Evolutionary conservation across 1,284 basidiomycete species (phyloP).

Genomic region (Irpex rosettiformis): DNA sequence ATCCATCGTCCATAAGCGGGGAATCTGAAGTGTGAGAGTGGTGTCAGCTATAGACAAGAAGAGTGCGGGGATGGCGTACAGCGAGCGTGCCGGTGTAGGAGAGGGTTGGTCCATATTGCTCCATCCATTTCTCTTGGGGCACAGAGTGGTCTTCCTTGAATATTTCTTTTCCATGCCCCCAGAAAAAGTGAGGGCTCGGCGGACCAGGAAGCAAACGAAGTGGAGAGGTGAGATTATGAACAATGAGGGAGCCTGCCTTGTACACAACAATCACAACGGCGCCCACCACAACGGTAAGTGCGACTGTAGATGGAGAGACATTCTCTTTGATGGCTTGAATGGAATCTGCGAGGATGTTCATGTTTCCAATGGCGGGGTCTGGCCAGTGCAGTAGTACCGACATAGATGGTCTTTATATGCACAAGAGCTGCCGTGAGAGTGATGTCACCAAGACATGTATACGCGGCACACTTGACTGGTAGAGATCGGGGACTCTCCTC

Average conservation of each 20-base stretch:
- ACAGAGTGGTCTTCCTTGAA: constrained; percentile 35
- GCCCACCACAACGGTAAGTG: neutral
- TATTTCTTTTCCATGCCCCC: constrained; percentile 49
- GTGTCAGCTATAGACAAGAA: neutral
- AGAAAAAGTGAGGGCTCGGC: constrained; percentile 43
- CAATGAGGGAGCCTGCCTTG: neutral
- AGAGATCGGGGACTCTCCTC: too few species aligned
- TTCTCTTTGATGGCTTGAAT: neutral
- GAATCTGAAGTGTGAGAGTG: neutral
- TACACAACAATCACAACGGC: neutral
- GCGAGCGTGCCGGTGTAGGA: constrained; percentile 1
- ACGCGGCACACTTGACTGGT: too few species aligned
- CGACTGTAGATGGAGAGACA: neutral
- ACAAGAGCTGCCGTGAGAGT: too few species aligned
- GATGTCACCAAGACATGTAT: too few species aligned
- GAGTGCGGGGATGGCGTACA: neutral
- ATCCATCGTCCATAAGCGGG: constrained; percentile 6
- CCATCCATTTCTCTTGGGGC: constrained; percentile 51
- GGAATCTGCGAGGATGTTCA: neutral
- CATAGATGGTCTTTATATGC: neutral
- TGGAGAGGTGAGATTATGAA: constrained; percentile 31
- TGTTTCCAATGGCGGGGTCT: neutral
- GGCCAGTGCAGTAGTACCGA: neutral
- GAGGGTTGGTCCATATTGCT: constrained; percentile 46
- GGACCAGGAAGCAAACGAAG: constrained; percentile 50